Percentiles rank a stretch among this genome's conserved stretches.
Evolutionary conservation across 306 rosid genomes (phyloP).

Genomic region (Coriaria nepalensis): DNA sequence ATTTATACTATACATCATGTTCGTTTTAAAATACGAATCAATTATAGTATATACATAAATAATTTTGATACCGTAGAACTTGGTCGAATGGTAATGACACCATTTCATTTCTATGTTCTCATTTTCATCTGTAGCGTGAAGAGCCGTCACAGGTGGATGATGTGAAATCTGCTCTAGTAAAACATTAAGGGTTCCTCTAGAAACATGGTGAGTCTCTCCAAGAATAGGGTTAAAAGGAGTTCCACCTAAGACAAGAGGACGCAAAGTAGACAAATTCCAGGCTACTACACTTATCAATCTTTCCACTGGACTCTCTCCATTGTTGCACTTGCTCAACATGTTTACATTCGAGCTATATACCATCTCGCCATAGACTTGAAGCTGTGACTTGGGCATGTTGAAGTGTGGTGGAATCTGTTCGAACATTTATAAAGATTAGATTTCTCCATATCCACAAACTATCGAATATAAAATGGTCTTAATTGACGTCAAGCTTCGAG

Average conservation of each 20-base stretch:
- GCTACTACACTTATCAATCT: slow-evolving; percentile 56
- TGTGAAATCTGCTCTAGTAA: slow-evolving; percentile 78
- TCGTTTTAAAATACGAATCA: no score
- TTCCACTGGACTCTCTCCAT: slow-evolving; percentile 32
- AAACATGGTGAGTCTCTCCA: slow-evolving; percentile 90
- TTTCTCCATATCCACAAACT: no score
- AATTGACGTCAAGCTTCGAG: no score
- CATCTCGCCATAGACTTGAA: slow-evolving; percentile 64
- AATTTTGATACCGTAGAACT: slow-evolving; percentile 38
- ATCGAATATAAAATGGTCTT: no score
- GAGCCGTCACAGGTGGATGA: slow-evolving; percentile 81
- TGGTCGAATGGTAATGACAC: slow-evolving; percentile 53
- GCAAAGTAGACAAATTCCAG: slow-evolving; percentile 68
- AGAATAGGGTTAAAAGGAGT: slow-evolving; percentile 71
- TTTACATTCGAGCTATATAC: slow-evolving; percentile 39
- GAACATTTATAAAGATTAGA: no score
- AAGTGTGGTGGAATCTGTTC: slow-evolving; percentile 55
- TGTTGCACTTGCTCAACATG: slow-evolving; percentile 50
- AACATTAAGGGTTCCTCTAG: slow-evolving; percentile 47
- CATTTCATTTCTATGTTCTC: slow-evolving; percentile 53
- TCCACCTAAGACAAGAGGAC: slow-evolving; percentile 47
- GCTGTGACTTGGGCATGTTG: slow-evolving; percentile 86
- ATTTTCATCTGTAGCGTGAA: slow-evolving; percentile 79
- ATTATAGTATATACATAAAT: not conserved
- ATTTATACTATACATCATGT: no score